Conservation (phyloP, 305 asterid genomes). For the Fraxinus sp. region DNA sequence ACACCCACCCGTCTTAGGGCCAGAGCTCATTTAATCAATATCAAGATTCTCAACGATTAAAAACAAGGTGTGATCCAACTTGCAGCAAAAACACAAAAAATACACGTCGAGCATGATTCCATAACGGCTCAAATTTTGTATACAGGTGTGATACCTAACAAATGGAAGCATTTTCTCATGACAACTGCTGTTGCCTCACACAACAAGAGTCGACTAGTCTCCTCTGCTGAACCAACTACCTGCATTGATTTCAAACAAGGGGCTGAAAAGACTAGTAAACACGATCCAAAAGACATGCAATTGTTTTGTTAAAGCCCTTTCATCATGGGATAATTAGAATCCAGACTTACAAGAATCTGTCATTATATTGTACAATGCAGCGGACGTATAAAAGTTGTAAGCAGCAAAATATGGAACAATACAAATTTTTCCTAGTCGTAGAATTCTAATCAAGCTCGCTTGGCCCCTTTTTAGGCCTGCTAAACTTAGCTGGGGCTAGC, state of each 20-base stretch:
- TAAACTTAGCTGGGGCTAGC: not conserved
- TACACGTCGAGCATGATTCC: not conserved
- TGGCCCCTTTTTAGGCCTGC: not conserved
- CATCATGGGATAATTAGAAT: not conserved
- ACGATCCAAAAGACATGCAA: not conserved
- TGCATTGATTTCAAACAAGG: constrained; percentile 22
- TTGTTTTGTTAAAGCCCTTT: not conserved
- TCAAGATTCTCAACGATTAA: not conserved
- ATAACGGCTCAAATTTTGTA: constrained; percentile 54
- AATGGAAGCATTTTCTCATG: constrained; percentile 80
- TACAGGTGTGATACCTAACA: constrained; percentile 86
- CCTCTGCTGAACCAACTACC: constrained; percentile 85
- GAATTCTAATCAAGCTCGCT: not conserved
- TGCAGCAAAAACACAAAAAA: not conserved
- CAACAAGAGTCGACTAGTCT: constrained; percentile 72
- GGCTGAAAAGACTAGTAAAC: not conserved
- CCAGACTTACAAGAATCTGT: not conserved
- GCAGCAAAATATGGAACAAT: not conserved
- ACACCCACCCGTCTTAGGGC: not conserved
- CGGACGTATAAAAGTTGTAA: not conserved
- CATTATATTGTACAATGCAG: not conserved
- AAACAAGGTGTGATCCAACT: not conserved
- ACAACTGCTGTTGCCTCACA: constrained; percentile 95
- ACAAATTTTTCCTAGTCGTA: not conserved
- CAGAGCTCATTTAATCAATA: not conserved